A percentile compares a stretch with the other conserved stretches of the same genome.
Conservation (phyloP, 495 filamentous ascomycete genomes). For the Penicillium goetzii region DNA sequence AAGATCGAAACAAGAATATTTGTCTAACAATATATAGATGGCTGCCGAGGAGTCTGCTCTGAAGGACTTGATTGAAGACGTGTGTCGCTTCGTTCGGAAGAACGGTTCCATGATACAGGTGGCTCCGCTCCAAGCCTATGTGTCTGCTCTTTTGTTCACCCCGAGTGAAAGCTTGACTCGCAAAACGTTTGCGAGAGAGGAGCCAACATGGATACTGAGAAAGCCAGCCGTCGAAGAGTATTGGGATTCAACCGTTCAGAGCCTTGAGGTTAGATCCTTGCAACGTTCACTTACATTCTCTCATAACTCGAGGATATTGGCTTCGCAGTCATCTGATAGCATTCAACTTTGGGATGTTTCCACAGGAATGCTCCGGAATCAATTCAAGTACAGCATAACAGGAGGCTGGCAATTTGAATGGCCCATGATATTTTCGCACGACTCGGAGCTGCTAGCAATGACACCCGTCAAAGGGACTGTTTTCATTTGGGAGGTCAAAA, state of each 20-base stretch:
- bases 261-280: neutral
- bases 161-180: neutral
- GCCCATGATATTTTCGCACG: neutral
- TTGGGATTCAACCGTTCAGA: neutral
- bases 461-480: neutral
- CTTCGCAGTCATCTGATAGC: neutral
- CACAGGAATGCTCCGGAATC: neutral
- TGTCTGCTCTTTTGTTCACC: neutral
- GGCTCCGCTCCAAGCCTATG: neutral
- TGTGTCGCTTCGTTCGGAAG: neutral
- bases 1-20: neutral
- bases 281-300: neutral
- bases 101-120: neutral
- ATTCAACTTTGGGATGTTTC: neutral
- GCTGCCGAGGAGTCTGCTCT: neutral
- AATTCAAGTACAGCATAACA: neutral
- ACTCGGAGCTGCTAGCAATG: neutral
- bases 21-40: neutral
- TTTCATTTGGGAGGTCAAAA: neutral
- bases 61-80: neutral
- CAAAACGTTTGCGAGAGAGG: neutral
- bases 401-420: neutral
- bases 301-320: neutral
- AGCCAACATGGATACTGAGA: neutral
- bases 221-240: neutral